Percentiles rank a stretch among this genome's conserved stretches.
These are phyloP conservation scores for Hyaloscypha variabilis DNA, from an alignment of 495 filamentous ascomycete species.

Conservation along the genomic window DNA sequence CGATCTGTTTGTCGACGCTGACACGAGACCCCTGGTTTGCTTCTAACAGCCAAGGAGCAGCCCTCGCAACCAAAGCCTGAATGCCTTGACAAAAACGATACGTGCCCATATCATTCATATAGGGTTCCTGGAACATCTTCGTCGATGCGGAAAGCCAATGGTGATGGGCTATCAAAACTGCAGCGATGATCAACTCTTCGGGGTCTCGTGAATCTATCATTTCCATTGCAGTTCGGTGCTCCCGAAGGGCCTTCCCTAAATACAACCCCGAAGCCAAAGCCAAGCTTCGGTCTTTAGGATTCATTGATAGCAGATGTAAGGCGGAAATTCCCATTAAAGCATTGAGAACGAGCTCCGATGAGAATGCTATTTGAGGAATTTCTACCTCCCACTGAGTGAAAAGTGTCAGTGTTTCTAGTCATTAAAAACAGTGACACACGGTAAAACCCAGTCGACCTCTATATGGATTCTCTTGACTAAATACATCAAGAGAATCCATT, in stretches of 20 bases:
- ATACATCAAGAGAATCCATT: no score
- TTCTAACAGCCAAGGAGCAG: not conserved
- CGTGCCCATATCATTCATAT: slow-evolving; percentile 10
- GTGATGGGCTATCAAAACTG: slow-evolving; percentile 16
- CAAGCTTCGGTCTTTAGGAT: slow-evolving; percentile 1
- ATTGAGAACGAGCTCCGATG: slow-evolving; percentile 15
- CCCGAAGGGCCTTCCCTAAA: slow-evolving; percentile 7
- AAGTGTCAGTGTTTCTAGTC: no score
- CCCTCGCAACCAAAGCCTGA: not conserved
- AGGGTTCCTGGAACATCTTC: not conserved
- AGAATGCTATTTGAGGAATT: slow-evolving; percentile 21
- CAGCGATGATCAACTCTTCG: slow-evolving; percentile 6
- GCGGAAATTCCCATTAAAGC: slow-evolving; percentile 12
- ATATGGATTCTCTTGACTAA: no score
- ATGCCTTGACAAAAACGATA: slow-evolving; percentile 18
- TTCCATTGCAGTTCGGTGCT: slow-evolving; percentile 4
- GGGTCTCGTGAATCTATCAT: not conserved
- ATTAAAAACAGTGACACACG: no score
- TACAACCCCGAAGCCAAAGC: slow-evolving; percentile 11
- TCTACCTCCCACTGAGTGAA: slow-evolving; percentile 18
- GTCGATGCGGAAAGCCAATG: slow-evolving; percentile 14
- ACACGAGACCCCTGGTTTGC: not conserved
- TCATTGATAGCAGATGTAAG: slow-evolving; percentile 11
- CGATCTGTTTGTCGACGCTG: not conserved
- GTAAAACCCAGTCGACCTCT: no score